Base-by-base conservation (phyloP, 352 stramenopile species). In the Phytophthora colocasiae region DNA sequence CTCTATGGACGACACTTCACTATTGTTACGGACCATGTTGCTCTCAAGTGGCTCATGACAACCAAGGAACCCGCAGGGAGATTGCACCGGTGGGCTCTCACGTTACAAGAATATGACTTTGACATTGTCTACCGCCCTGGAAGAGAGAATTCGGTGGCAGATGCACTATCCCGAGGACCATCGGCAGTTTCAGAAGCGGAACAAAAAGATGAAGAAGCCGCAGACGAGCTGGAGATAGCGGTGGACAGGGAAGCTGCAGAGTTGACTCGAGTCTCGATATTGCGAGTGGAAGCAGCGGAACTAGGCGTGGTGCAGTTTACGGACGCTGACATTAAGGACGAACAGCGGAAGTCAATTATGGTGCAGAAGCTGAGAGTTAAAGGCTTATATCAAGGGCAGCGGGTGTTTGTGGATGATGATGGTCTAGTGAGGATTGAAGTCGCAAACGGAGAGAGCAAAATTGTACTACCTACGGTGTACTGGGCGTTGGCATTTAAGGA, bases 81-180 rank as follows among this genome's bases (percentile, higher is more conserved):
- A 2, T 17, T 77, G 14, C 60, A 76, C 1, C 6, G 57, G 0
- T 76, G 66, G 62, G 56, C 63, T 7, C 14, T 76, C 3, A 53
- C 45, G 0, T 47, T 73, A 6, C 67, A 75, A 45, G 63, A 74
- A 15, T 74, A 65, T 39, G 24, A 69, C 22, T 64, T 80, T 14
- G 19, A 60, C 6, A 36, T 71, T 5, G 44, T 31, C 12, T 74
- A 65, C 22, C 31, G 47, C 0, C 46, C 66, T 4, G 19, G 31
- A 2, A 27, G 17, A 22, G 31, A 55, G 8, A 55, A 38, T 15
- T 3, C 12, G 0, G 12, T 69, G 2, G 45, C 57, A 4, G 60
- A 75, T 14, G 70, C 60, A n/a, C 17, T 78, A 8, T 78, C 56
- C 15, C n/a, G 48, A 26, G n/a, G 31, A 12, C 44, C 44, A 11